A percentile compares a stretch with the other conserved stretches of the same genome.
These are phyloP conservation scores for Seiridium unicorne DNA, from an alignment of 2,329 filamentous ascomycete species.

Conservation along the genomic window DNA sequence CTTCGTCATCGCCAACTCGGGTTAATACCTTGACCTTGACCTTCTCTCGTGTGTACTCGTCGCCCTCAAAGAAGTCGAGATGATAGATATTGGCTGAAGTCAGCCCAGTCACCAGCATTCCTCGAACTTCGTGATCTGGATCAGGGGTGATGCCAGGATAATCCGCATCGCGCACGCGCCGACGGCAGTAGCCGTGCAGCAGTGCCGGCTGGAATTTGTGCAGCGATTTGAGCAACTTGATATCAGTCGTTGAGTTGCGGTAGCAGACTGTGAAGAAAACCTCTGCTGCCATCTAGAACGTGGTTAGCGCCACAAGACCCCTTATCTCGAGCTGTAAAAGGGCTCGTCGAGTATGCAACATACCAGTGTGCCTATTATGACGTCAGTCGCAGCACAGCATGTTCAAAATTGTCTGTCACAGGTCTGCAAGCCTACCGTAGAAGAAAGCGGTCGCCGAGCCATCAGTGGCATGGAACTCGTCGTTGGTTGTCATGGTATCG, in stretches of 20 bases:
- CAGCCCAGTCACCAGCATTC: constrained; percentile 74
- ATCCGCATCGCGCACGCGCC: constrained; percentile 66
- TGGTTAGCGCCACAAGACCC: constrained; percentile 12
- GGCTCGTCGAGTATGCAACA: constrained; percentile 5
- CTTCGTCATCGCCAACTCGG: constrained; percentile 33
- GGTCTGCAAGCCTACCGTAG: constrained; percentile 43
- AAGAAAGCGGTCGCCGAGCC: constrained; percentile 48
- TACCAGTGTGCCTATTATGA: constrained; percentile 37
- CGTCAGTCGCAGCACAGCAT: constrained; percentile 15
- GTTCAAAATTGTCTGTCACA: not conserved
- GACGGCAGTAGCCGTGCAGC: constrained; percentile 70
- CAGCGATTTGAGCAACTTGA: constrained; percentile 44
- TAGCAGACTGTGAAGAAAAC: constrained; percentile 87
- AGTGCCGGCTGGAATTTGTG: constrained; percentile 70
- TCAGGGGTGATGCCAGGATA: constrained; percentile 76
- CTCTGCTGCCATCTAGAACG: constrained; percentile 69
- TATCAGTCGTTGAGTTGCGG: constrained; percentile 49
- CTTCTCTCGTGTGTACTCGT: constrained; percentile 43
- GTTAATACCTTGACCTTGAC: constrained; percentile 34
- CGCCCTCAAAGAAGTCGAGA: constrained; percentile 81
- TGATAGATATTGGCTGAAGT: constrained; percentile 73
- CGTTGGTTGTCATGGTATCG: constrained; percentile 10
- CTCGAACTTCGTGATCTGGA: constrained; percentile 60
- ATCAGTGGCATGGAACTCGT: constrained; percentile 12
- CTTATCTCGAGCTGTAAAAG: not conserved